A percentile compares a stretch with the other conserved stretches of the same genome.
Conservation (phyloP, 108 stramenopile species). For the Nitzschia sp. region DNA sequence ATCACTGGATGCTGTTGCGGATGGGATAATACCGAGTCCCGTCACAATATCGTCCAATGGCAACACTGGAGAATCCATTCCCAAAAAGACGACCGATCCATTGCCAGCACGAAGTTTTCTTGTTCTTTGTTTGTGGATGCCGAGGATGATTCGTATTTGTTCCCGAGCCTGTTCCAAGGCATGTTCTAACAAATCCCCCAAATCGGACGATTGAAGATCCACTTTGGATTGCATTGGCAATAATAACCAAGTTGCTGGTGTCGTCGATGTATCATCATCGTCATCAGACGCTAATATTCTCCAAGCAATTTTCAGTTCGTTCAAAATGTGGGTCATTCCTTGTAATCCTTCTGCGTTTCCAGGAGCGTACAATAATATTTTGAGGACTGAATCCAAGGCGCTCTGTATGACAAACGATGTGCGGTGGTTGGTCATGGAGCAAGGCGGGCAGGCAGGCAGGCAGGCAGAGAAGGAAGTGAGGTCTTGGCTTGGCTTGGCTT, state of each 20-base stretch:
- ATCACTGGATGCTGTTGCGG: neutral
- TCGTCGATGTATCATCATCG: slow-evolving; percentile 1
- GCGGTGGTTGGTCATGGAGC: too few relatives aligned
- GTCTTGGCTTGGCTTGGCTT: too few relatives aligned
- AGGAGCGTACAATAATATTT: slow-evolving; percentile 68
- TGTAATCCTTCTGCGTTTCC: slow-evolving; percentile 35
- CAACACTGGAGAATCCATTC: slow-evolving; percentile 86
- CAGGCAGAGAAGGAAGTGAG: too few relatives aligned
- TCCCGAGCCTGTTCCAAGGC: slow-evolving; percentile 51
- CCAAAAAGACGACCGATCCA: slow-evolving; percentile 70
- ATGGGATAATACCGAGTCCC: slow-evolving; percentile 45
- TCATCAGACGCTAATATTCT: neutral
- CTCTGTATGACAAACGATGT: slow-evolving; percentile 19
- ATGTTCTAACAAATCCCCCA: slow-evolving; percentile 67
- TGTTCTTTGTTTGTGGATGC: neutral
- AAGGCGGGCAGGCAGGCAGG: too few relatives aligned
- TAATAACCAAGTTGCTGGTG: slow-evolving; percentile 4
- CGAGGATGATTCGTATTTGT: slow-evolving; percentile 2
- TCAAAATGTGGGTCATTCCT: slow-evolving; percentile 45
- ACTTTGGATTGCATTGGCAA: slow-evolving; percentile 21
- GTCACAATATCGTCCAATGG: slow-evolving; percentile 67
- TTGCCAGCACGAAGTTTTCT: neutral
- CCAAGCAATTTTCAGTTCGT: slow-evolving; percentile 29
- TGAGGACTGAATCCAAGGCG: slow-evolving; percentile 37
- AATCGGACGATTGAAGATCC: slow-evolving; percentile 50